A percentile compares a stretch with the other conserved stretches of the same genome.
phyloP scores from a whole-genome alignment of 345 rosid species.

The Corymbia maculata region DNA sequence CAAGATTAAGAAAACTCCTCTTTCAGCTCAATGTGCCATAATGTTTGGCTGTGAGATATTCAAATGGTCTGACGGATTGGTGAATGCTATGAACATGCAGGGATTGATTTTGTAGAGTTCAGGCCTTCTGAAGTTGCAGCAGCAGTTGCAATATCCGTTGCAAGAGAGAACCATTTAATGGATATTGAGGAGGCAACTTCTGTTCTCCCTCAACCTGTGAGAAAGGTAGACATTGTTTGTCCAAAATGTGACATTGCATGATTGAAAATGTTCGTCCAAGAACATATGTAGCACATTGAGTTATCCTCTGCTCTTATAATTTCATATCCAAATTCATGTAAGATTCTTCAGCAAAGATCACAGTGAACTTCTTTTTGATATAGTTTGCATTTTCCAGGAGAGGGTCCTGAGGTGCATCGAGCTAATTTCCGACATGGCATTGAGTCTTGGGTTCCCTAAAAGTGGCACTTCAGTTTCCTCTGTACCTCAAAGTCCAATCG shows the following conservation, averaged over 20 bases:
- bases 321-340: background rate
- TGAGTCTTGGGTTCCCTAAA: slow-evolving; percentile 12
- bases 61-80: background rate
- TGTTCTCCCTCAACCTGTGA: slow-evolving; percentile 25
- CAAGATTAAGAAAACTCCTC: background rate
- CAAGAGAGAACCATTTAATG: slow-evolving; percentile 26
- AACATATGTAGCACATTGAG: background rate
- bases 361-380: background rate
- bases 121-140: slow-evolving; percentile 78
- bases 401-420: slow-evolving; percentile 36
- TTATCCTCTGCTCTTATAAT: background rate
- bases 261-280: too few species aligned
- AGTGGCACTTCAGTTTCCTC: slow-evolving; percentile 10
- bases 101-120: slow-evolving; percentile 58
- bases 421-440: slow-evolving; percentile 17
- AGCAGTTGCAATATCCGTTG: slow-evolving; percentile 54
- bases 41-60: background rate
- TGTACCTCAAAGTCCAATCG: slow-evolving; percentile 57
- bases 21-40: background rate
- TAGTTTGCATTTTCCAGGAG: slow-evolving; percentile 27
- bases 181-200: slow-evolving; percentile 40
- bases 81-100: slow-evolving; percentile 34
- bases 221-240: slow-evolving; percentile 24
- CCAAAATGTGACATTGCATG: background rate
- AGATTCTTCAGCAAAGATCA: background rate